Base-by-base conservation (phyloP, 805 yeast genomes). In the Barnettozyma vustinii region DNA sequence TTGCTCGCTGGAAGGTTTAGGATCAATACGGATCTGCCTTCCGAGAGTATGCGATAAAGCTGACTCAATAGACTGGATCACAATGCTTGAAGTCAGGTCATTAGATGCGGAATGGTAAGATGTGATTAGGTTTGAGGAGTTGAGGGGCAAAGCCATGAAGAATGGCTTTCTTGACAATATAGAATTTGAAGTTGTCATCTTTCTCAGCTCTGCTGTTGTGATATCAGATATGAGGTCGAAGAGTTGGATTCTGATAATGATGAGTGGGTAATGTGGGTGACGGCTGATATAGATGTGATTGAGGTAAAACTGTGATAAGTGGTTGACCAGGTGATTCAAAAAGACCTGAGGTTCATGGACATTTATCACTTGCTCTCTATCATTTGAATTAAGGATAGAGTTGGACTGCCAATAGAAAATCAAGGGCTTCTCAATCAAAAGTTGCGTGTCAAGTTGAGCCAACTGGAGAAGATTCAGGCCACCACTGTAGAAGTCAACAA, bases 371-470 rank as follows among this genome's bases (percentile, higher is more conserved):
- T 63, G 60, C 10, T 64, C 56, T 12, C 60, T 56, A 0, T 56
- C 57, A 2, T 60, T 53, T 1, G 63, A 57, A 21, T 62, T 55
- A 4, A 61, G 51, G 0, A 66, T 55, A 9, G 64, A 59, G 2
- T 67, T 56, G 3, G 64, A 57, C 7, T 58, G 57, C 80, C 79
- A 75, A 27, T 54, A 52, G 47, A 58, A 63, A 2, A 55, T 52
- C 23, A 53, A 65, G 0, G 90, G 82, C 50, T 76, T 74, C 56
- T 83, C 85, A 2, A 85, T 76, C 40, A 85, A 68, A 40, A 76
- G 58, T 55, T 83, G 86, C 46, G 84, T 77, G 55, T 87, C 94
- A 5, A 85, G 65, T 51, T 84, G 89, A 0, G 94, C 83, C 37
- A 81, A 59, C 59, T 87, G 95, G 16, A 81, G 68, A 1, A 83